These are phyloP conservation scores for Ziziphus jujuba DNA, from an alignment of 306 rosid genomes.

Conservation along the genomic window DNA sequence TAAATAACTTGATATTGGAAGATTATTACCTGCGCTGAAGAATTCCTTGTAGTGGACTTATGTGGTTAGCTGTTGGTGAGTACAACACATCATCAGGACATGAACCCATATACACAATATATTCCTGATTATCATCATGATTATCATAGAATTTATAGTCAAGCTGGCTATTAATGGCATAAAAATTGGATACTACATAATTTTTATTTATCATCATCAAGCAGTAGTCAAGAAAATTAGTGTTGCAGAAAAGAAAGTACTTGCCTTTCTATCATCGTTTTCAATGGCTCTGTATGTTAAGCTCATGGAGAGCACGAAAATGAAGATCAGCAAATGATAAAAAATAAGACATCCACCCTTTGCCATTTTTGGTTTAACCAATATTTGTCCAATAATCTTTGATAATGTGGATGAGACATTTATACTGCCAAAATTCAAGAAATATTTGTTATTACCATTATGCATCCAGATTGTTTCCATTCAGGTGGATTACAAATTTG, in stretches of 20 bases:
- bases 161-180: background rate
- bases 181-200: too few species aligned
- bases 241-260: background rate
- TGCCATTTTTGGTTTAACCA: background rate
- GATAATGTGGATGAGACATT: too few species aligned
- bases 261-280: conserved; percentile 3
- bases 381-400: too few species aligned
- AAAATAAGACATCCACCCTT: background rate
- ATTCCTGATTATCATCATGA: background rate
- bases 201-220: too few species aligned
- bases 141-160: too few species aligned
- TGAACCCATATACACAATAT: conserved; percentile 15
- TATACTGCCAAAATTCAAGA: too few species aligned
- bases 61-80: conserved; percentile 11
- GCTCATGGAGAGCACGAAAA: background rate
- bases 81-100: background rate
- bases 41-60: conserved; percentile 4
- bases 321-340: background rate
- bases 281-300: background rate
- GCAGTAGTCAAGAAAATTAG: background rate
- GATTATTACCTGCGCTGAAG: conserved; percentile 3
- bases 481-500: too few species aligned
- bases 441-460: too few species aligned
- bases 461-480: too few species aligned
- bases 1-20: background rate